These are phyloP conservation scores for Exophiala aquamarina DNA, from an alignment of 2,329 filamentous ascomycete genomes.

Conservation along the genomic window DNA sequence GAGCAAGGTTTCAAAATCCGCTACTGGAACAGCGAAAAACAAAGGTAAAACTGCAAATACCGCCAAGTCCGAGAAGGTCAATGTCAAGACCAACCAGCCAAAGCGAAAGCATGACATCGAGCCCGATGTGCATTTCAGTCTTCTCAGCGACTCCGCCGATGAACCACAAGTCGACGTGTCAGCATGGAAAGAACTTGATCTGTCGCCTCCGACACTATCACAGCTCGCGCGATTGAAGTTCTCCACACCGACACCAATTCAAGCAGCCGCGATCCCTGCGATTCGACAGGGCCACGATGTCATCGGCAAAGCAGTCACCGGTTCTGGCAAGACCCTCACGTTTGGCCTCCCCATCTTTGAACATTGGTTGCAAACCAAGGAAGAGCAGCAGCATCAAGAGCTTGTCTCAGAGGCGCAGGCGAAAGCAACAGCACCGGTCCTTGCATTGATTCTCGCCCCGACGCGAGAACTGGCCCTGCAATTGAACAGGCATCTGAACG, in stretches of 20 bases:
- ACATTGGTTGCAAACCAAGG: slow-evolving; percentile 58
- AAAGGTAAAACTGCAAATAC: background rate
- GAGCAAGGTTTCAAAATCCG: slow-evolving; percentile 17
- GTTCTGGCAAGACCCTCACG: slow-evolving; percentile 93
- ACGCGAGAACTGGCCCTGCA: slow-evolving; percentile 94
- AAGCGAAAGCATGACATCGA: slow-evolving; percentile 11
- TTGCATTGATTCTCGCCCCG: slow-evolving; percentile 79
- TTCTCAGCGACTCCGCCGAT: slow-evolving; percentile 37
- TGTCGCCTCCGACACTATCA: slow-evolving; percentile 71
- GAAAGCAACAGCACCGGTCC: slow-evolving; percentile 50
- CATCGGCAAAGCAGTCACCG: slow-evolving; percentile 92
- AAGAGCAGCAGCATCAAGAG: too few relatives aligned
- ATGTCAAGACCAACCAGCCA: slow-evolving; percentile 19
- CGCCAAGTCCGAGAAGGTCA: slow-evolving; percentile 1
- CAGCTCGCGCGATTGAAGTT: slow-evolving; percentile 80
- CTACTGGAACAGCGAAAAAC: background rate
- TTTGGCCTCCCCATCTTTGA: slow-evolving; percentile 94
- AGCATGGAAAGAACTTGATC: slow-evolving; percentile 71
- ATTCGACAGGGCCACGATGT: slow-evolving; percentile 84
- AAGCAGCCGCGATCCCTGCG: slow-evolving; percentile 74
- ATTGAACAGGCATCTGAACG: slow-evolving; percentile 76
- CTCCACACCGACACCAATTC: slow-evolving; percentile 76
- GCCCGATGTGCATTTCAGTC: slow-evolving; percentile 17
- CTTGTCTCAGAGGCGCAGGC: background rate
- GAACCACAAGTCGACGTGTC: slow-evolving; percentile 67